Percentiles rank a stretch among this genome's conserved stretches.
These are phyloP conservation scores for Apiospora sp. DNA, from an alignment of 2,329 filamentous ascomycete species.

Conservation along the genomic window DNA sequence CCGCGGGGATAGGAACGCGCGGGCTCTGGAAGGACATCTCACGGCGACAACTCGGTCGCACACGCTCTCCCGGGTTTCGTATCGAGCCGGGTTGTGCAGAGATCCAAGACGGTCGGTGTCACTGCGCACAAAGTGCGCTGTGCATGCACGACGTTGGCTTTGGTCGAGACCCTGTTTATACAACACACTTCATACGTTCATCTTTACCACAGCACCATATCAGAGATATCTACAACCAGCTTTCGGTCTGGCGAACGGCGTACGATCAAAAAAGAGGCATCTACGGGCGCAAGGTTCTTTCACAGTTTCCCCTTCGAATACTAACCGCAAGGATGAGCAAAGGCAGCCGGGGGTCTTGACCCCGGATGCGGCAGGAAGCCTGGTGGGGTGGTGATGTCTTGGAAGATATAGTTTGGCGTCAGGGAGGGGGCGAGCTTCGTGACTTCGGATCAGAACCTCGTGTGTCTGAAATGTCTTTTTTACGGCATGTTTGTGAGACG, in stretches of 20 bases:
- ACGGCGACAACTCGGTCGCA: neutral
- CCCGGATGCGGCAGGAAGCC: slow-evolving; percentile 4
- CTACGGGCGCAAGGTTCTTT: slow-evolving; percentile 22
- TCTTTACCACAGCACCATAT: slow-evolving; percentile 39
- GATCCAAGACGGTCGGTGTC: slow-evolving; percentile 1
- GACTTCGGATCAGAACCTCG: slow-evolving; percentile 17
- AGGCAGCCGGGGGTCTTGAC: neutral
- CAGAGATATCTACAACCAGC: slow-evolving; percentile 39
- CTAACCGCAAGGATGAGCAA: slow-evolving; percentile 13
- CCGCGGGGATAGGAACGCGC: neutral
- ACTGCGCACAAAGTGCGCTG: neutral
- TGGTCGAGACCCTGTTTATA: slow-evolving; percentile 32
- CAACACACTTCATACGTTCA: slow-evolving; percentile 36
- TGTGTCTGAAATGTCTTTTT: slow-evolving; percentile 14
- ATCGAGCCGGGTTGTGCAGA: slow-evolving; percentile 19
- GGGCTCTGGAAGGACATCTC: slow-evolving; percentile 7
- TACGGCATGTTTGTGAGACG: slow-evolving; percentile 21
- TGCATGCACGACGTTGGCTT: slow-evolving; percentile 5
- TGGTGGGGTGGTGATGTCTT: slow-evolving; percentile 7
- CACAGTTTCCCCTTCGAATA: neutral
- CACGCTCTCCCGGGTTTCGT: neutral
- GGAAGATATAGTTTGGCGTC: slow-evolving; percentile 14
- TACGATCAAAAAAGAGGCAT: slow-evolving; percentile 47
- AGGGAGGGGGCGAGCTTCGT: slow-evolving; percentile 10
- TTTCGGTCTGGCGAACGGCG: slow-evolving; percentile 51